Conservation (phyloP, 345 rosid genomes). For the Triadica sebifera region DNA sequence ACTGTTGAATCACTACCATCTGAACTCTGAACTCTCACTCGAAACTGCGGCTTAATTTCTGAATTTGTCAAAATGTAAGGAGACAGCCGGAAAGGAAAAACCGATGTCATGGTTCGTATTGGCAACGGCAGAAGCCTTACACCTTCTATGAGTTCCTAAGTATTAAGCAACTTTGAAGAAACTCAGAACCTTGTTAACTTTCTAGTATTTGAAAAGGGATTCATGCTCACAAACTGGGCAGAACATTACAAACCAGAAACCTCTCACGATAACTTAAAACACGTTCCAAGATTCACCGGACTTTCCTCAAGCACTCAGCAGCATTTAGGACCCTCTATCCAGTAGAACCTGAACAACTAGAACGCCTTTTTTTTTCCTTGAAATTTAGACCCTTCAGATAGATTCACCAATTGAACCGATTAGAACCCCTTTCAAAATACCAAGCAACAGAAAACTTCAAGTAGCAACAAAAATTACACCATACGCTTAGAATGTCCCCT, state of each 20-base stretch:
- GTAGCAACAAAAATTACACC: background rate
- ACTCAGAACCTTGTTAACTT: background rate
- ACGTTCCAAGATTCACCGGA: background rate
- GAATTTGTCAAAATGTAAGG: constrained; percentile 28
- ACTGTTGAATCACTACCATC: constrained; percentile 35
- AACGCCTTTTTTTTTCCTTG: background rate
- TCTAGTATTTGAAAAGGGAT: background rate
- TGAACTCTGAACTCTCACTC: constrained; percentile 46
- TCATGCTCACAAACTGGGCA: background rate
- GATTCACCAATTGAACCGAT: background rate
- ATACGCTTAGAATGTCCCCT: background rate
- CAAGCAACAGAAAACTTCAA: background rate
- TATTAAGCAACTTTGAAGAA: constrained; percentile 1
- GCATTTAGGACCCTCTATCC: background rate
- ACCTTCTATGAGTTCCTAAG: background rate
- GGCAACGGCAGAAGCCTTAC: constrained; percentile 1
- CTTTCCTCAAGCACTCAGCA: background rate
- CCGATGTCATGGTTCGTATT: constrained; percentile 31
- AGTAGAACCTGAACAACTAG: background rate
- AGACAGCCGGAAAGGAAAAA: constrained; percentile 25
- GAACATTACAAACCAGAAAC: background rate
- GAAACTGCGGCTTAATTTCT: constrained; percentile 29
- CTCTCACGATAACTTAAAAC: background rate
- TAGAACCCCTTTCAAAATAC: background rate
- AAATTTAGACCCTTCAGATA: background rate